Evolutionary conservation across 2,329 filamentous ascomycete species (phyloP), one percentile per base, ranked within the genome.

Genomic region (Pseudogymnoascus sp.): DNA sequence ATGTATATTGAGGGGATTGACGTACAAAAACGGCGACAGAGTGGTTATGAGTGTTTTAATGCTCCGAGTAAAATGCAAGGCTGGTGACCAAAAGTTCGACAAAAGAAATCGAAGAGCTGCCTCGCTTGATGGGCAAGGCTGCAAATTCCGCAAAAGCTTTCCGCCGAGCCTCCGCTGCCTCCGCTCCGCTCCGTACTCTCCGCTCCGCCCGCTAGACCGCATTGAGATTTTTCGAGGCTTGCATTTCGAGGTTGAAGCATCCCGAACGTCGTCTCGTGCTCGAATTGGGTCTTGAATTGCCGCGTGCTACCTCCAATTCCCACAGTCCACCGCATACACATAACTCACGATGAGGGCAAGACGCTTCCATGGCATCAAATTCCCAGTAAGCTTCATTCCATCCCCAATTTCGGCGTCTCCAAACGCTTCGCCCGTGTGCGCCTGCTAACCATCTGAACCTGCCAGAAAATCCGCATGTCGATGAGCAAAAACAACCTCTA

Each of bases 401-500:
- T 10, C 8, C 36, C 21, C 21, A 7, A 6, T 26, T 47, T 18
- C 40, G 34, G 34, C 60, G 34, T 61, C 29, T 18, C 37, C 47
- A 23, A 47, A 34, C n/a, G n/a, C 29, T 57, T 57, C 51, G 36
- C 5, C 14, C n/a, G n/a, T 36, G 29, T 36, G 26, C 42, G n/a
- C 54, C 39, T 60, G 63, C 65, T 66, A 47, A 65, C 40, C 59
- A n/a, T 57, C 16, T 18, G 29, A 34, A 57, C 26, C 66, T 61
- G 64, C 62, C 74, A 97, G 93, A 96, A 91, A 89, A 76, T 96
- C 76, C 89, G 93, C 72, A 90, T 95, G 81, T 91, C 92, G 80
- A 97, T 93, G 95, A 96, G 91, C 81, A 96, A 96, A 80, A 92
- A 91, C 82, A 96, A 96, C 74, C 83, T 99, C 67, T 99, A 90